Base-by-base conservation (phyloP, 140 eudicot genomes). In the Ambrosia hybrid region DNA sequence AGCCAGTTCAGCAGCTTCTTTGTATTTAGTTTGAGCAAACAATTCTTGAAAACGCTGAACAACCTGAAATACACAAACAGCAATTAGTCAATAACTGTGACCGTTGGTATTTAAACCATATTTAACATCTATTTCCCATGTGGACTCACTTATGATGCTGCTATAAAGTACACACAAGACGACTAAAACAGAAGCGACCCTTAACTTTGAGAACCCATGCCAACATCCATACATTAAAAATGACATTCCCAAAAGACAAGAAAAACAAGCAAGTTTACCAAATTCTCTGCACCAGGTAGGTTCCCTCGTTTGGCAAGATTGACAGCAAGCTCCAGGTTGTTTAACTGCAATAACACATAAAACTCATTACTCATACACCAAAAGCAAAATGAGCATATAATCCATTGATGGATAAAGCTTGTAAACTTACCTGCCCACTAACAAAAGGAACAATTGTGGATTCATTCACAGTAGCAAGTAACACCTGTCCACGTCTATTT, bases 1-100 rank as follows among this genome's bases (percentile, higher is more conserved):
- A 68, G 99, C 99, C 66, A 95, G 97, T 87, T 95, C 99, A 41
- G 99, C 99, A 78, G 99, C 99, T 80, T 95, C 99, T 73, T 95
- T 95, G 78, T 95, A 95, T 77, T 95, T 95, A 51, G 99, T 95
- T 86, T 95, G 97, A 81, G 97, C 97, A 86, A 95, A 95, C 74
- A 95, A 63, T 69, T 95, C 99, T 83, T 95, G 99, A 81, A 95
- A 95, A 37, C 99, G 99, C 66, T 95, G 99, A 76, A 95, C 99
- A 75, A 95, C 99, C 99, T 95, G 82, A 88, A 33, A 79, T 34
- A 64, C 59, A 70, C 34, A 57, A 17, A 65, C 46, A 62, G 36
- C 38, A 71, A 70, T 11, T 56, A 67, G 74, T 72, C 68, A 65
- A 57, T 15, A 34, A 46, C 53, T 57, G 37, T 15, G 38, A 67